Base-by-base conservation (phyloP, 768 basidiomycete genomes). In the Boletus barrowsii region DNA sequence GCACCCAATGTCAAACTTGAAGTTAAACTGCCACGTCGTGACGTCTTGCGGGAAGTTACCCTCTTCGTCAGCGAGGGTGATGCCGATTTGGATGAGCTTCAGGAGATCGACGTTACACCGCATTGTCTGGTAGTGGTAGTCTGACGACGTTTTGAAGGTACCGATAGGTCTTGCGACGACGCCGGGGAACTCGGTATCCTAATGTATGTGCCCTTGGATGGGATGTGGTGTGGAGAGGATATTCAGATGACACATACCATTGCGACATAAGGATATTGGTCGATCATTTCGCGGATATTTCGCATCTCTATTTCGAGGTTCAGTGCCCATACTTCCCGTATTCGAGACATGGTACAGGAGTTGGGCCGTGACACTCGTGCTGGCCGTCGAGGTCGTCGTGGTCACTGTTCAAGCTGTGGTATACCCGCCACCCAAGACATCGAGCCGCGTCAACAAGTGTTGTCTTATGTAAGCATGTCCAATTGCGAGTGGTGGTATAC, bases 101-200 rank as follows among this genome's bases (percentile, higher is more conserved):
- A 99, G 81, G 46, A 98, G 78, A 79, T 99, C 97, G 65, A 98
- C 97, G 73, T 99, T 99, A 76, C 95, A 97, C 56, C 97, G 87
- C 90, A 99, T 96, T 3, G 97, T 99, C 73, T 99, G 97, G 73
- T 98, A 99, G 73, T 98, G 96, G 68, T 98, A 98, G 73, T 99
- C 97, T 20, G 93, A 93, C 11, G 93, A 93, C 0, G 94, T 95
- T 71, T 93, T 93, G 79, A 98, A 98, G 33, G 86, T 79, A 6
- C 97, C 97, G 64, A 99, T 96, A 3, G 97, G 97, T 18, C 97
- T 83, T 4, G 96, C 97, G 51, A 99, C 97, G 41, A 98, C 94
- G 10, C 97, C 97, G 33, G 97, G 97, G 71, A 98, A 98, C 70
- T 99, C 97, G 49, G 97, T 98, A 71, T 99, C 96, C 96, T 98